Percentiles rank a stretch among this genome's conserved stretches.
Conservation (phyloP, 768 basidiomycete species). For the Boletus rubescentipes region DNA sequence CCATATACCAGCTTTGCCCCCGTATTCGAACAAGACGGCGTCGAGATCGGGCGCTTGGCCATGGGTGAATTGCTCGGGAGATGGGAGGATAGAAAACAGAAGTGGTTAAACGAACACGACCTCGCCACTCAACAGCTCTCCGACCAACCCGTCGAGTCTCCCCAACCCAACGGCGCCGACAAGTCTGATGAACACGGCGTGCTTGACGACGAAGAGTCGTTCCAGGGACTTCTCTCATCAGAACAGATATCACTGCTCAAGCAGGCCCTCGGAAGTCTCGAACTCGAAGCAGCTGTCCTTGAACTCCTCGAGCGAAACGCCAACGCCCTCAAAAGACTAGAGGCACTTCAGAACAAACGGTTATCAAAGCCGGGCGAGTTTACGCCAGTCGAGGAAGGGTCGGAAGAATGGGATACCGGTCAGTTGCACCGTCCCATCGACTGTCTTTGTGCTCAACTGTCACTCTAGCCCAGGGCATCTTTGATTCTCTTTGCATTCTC, state of each 20-base stretch:
- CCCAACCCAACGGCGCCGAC: constrained; percentile 16
- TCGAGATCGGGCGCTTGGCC: constrained; percentile 60
- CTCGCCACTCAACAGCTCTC: constrained; percentile 1
- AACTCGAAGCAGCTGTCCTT: constrained; percentile 68
- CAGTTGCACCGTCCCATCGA: constrained; percentile 26
- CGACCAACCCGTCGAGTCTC: not conserved
- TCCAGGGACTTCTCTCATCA: constrained; percentile 56
- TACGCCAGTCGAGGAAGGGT: constrained; percentile 56
- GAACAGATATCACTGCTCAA: constrained; percentile 60
- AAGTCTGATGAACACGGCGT: not conserved
- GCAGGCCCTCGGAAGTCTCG: constrained; percentile 54
- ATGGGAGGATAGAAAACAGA: constrained; percentile 43
- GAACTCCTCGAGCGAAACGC: constrained; percentile 67
- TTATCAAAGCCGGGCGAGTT: constrained; percentile 47
- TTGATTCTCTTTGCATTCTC: constrained; percentile 66
- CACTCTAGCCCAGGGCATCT: constrained; percentile 65
- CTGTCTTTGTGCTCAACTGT: constrained; percentile 11
- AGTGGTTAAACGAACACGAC: constrained; percentile 26
- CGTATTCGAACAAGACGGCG: constrained; percentile 73
- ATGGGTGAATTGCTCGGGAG: constrained; percentile 60
- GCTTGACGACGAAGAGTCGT: constrained; percentile 38
- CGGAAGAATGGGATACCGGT: constrained; percentile 87
- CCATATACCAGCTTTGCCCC: constrained; percentile 76
- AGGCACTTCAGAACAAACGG: constrained; percentile 62
- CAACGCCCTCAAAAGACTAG: constrained; percentile 60